Evolutionary conservation across 2,329 filamentous ascomycete species (phyloP), one percentile per base, ranked within the genome.

Genomic region (Colletotrichum spaethianum): DNA sequence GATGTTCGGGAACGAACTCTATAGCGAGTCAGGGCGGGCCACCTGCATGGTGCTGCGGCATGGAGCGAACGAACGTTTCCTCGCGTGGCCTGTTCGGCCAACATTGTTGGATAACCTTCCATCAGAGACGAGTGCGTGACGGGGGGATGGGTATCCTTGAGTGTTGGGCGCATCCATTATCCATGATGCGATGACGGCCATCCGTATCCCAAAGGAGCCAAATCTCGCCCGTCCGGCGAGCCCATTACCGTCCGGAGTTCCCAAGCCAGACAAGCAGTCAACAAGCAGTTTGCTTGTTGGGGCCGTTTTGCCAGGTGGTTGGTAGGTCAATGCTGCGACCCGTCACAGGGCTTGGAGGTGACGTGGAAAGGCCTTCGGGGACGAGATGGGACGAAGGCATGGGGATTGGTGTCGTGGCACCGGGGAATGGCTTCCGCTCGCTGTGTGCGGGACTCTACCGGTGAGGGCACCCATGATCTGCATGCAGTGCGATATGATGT

Each of bases 361-460:
- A 36, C 42, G 64, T 62, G 50, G 33, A 42, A 68, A 68, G 50
- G 53, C 63, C 61, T 40, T 64, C 46, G 44, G 52, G 44, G 38
- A 55, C 62, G 59, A 64, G 46, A 72, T 72, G 70, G 65, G 67
- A 73, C 67, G 61, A 18, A 66, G 53, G 61, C 48, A 66, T 67
- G 67, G 67, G 56, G 48, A 46, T 56, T 62, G 56, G 40, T 60
- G 61, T 67, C 70, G 67, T 73, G 70, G 70, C 70, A 73, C 67
- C 70, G 70, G 70, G 70, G 70, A 73, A 73, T 55, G 55, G 40
- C 67, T 71, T 73, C 70, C 70, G 70, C 56, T 63, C 23, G 66
- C 20, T 55, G n/a, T 36, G 46, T 42, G 57, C 33, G 67, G 42
- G 42, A 59, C 23, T 28, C 26, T 53, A 33, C n/a, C 62, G 38